Evolutionary conservation across 1,139 yeast species (phyloP).

Genomic region (Scheffersomyces segobiensis): DNA sequence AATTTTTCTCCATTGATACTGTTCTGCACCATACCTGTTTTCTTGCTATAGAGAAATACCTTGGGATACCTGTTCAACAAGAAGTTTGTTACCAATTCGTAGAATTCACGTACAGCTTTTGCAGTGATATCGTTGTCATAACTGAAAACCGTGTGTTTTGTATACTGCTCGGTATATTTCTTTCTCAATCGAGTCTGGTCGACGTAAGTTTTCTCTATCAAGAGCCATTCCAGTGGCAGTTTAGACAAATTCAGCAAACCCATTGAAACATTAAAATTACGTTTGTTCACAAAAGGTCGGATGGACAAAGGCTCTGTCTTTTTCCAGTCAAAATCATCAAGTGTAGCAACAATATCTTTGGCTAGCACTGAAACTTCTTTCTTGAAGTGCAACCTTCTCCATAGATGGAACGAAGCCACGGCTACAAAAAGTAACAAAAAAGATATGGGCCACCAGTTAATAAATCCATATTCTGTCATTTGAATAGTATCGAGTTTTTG

Average conservation of each 20-base stretch:
- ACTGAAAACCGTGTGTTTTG: conserved; percentile 24
- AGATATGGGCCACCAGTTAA: background rate
- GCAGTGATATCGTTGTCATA: conserved; percentile 18
- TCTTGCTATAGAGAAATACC: conserved; percentile 21
- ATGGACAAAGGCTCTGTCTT: conserved; percentile 10
- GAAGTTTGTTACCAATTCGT: conserved; percentile 27
- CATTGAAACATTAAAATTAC: conserved; percentile 40
- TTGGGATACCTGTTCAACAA: conserved; percentile 35
- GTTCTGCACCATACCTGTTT: conserved; percentile 19
- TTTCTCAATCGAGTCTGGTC: conserved; percentile 23
- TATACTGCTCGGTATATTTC: conserved; percentile 17
- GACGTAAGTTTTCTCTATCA: conserved; percentile 38
- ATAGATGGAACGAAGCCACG: background rate
- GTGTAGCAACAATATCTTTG: conserved; percentile 7
- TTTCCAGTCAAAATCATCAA: conserved; percentile 10
- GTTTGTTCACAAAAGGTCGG: conserved; percentile 21
- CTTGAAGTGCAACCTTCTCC: background rate
- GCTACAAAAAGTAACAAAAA: background rate
- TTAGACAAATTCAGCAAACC: conserved; percentile 32
- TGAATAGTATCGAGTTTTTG: too few species aligned
- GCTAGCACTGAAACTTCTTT: background rate
- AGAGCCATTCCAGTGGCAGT: conserved; percentile 37
- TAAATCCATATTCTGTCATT: background rate
- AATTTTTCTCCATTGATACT: conserved; percentile 28
- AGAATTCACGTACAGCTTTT: conserved; percentile 35